These are phyloP conservation scores for Hysterangium stoloniferum DNA, from an alignment of 768 basidiomycete species.

Conservation along the genomic window DNA sequence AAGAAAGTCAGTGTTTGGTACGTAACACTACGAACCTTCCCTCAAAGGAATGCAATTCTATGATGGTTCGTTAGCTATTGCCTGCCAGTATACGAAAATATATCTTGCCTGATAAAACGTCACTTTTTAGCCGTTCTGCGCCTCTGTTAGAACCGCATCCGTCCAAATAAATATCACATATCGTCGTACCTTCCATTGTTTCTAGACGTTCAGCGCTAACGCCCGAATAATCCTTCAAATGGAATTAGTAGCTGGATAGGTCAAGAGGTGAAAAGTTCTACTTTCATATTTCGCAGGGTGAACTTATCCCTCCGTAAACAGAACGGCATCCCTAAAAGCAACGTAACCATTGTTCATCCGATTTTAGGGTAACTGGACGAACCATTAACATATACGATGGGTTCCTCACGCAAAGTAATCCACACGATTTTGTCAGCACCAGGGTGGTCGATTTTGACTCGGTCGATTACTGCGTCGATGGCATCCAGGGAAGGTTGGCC, in stretches of 20 bases:
- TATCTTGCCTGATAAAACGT: constrained; percentile 38
- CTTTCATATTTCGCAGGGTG: constrained; percentile 91
- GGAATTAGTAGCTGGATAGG: background rate
- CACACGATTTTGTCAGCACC: constrained; percentile 62
- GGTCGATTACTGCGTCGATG: constrained; percentile 66
- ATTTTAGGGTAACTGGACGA: constrained; percentile 31
- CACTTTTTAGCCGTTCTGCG: constrained; percentile 69
- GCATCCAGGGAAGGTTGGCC: constrained; percentile 90
- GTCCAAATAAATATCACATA: background rate
- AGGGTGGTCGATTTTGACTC: constrained; percentile 56
- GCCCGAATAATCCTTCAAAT: constrained; percentile 69
- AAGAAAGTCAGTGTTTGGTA: background rate
- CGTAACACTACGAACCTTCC: constrained; percentile 47
- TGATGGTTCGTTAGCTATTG: constrained; percentile 25
- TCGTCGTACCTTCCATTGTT: constrained; percentile 49
- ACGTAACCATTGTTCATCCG: background rate
- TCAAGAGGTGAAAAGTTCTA: constrained; percentile 20
- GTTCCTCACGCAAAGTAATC: constrained; percentile 92
- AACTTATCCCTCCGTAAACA: constrained; percentile 65
- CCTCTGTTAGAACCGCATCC: background rate
- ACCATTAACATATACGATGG: constrained; percentile 88
- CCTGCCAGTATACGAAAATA: background rate
- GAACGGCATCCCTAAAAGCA: constrained; percentile 4
- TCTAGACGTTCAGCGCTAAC: constrained; percentile 89
- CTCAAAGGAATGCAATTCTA: constrained; percentile 76